Evolutionary conservation across 495 filamentous ascomycete species (phyloP), one percentile per base, ranked within the genome.

Genomic region (Xylaria cubensis): DNA sequence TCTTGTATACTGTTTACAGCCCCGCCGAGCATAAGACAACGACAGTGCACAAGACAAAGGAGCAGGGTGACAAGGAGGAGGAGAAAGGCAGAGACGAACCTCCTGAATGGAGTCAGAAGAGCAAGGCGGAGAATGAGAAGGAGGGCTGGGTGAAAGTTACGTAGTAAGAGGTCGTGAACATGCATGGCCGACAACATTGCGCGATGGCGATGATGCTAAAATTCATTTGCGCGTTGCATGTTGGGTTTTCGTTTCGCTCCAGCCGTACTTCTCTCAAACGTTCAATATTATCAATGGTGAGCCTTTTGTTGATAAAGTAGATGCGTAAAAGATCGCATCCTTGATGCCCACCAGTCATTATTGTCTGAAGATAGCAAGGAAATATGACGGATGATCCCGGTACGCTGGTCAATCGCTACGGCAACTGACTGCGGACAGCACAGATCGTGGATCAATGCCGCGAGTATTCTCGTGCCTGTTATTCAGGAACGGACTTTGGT

Each of bases 61-160:
- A 88, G 74, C 83, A 90, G 74, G 90, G 86, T 0, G 88, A 90
- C 72, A 80, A 85, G 73, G 84, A 86, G 75, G 90, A 91, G 73
- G 89, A 90, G 34, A 83, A 84, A 3, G 89, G 88, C 2, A 84
- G 82, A 53, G 90, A 92, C 78, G 87, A 89, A 77, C 84, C 89
- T 62, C 88, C 89, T 10, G 82, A 84, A 36, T 92, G 88, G 88
- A 86, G 82, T 44, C 76, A 82, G 79, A 82, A 82, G 75, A 82
- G 82, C 21, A 89, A 89, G 82, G 79, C 77, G 58, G 82, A 88
- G 79, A 91, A 91, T 79, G 88, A 90, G 81, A 80, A 83, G 69
- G 76, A 79, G 64, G 87, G 88, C 0, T 75, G 87, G 69, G 89
- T 91, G 36, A 87, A 84, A 67, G 71, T 71, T 13, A 72, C 70